Base-by-base conservation (phyloP, 345 rosid genomes). In the Aquilaria malaccensis region DNA sequence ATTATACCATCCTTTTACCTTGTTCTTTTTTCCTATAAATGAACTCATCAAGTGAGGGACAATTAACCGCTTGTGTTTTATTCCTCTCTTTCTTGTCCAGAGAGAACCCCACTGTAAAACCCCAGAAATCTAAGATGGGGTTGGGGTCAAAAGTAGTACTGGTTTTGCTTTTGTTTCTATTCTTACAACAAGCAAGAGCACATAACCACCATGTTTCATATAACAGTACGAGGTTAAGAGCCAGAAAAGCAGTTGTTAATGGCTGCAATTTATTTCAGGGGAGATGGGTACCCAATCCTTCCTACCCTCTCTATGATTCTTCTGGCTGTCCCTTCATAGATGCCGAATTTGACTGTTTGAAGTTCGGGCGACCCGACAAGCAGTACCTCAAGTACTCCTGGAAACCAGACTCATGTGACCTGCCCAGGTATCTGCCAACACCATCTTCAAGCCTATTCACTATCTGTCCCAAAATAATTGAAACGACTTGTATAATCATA, bases 311-410 rank as follows among this genome's bases (percentile, higher is more conserved):
- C 3, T 80, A 79, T 58, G 52, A 63, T 71, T 64, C 82, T 15
- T 50, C 70, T 6, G 63, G 58, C 10, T 82, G 87, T 65, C 81
- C 84, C 1, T 77, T 77, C 67, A 50, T 80, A 3, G 60, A 72
- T 43, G 49, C 50, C 1, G 77, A 67, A 14, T 60, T 77, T 10
- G 84, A 79, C 56, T 82, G 84, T 41, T 79, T 61, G 59, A 75
- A 63, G 1, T 56, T 72, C 63, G 82, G 87, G 47, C 70, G 84
- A 30, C 84, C 82, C n/a, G 87, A 82, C 61, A 51, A 69, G 3
- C 7, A 64, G 2, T 80, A 79, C 58, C 80, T 75, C 59, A 33
- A 75, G 11, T 82, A 69, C 55, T 66, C 70, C 49, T 82, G 87
- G 87, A 70, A 75, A 65, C 87, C 87, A 13, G 52, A 68, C 11